Evolutionary conservation across 2,329 filamentous ascomycete species (phyloP).

Genomic region (Thermoascus crustaceus): DNA sequence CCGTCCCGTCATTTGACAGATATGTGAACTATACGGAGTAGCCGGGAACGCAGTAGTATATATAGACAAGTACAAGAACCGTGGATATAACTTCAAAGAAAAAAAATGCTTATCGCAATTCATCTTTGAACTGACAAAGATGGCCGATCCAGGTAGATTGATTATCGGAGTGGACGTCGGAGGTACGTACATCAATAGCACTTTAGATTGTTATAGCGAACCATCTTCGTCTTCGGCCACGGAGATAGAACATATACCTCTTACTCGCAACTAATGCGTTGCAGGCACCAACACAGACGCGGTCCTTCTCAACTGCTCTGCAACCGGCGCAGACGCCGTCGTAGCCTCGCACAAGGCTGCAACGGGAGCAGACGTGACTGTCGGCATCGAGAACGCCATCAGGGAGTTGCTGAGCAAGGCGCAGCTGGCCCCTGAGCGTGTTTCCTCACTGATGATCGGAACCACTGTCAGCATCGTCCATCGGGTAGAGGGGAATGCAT

Average conservation of each 20-base stretch:
- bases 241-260: not conserved
- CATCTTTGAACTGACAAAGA: not conserved
- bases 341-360: conserved; percentile 43
- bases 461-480: conserved; percentile 18
- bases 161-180: conserved; percentile 35
- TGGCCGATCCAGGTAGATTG: not conserved
- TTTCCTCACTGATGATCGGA: conserved; percentile 44
- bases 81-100: no score
- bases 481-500: not conserved
- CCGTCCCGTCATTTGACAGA: no score
- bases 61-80: no score
- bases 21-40: no score
- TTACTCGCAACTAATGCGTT: not conserved
- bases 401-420: conserved; percentile 35
- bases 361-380: conserved; percentile 45
- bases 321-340: conserved; percentile 31
- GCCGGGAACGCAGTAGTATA: no score
- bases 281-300: conserved; percentile 34
- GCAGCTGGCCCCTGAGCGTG: conserved; percentile 27
- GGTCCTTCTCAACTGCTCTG: conserved; percentile 38
- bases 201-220: not conserved
- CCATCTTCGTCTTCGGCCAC: not conserved
- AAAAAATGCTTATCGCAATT: not conserved
- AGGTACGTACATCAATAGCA: conserved; percentile 6
- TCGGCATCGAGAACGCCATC: conserved; percentile 43